Base-by-base conservation (phyloP, 208 protist genomes). In the Angomonas deanei region DNA sequence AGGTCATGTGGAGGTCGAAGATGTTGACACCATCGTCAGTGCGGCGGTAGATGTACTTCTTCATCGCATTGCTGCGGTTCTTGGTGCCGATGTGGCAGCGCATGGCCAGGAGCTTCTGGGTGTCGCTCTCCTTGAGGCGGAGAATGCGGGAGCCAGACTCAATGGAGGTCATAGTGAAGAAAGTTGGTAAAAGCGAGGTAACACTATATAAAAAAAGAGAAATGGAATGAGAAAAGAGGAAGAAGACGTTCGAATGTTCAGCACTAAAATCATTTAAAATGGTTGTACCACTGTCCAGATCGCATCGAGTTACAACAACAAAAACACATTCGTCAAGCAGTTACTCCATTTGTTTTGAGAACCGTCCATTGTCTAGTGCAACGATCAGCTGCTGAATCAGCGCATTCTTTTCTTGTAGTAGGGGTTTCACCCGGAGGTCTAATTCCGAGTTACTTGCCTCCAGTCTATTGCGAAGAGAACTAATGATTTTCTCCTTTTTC, bases 1-100 rank as follows among this genome's bases (percentile, higher is more conserved):
- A 99, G 65, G 97, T 98, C 89, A 98, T 99, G 84, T 92, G 92
- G 39, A 99, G 57, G 86, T 99, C 98, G 75, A 99, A 91, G 63
- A 99, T 82, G 95, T 99, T 84, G 60, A 93, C 82, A 74, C 96
- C 96, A 66, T 89, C 76, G 50, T 83, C 79, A 21, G 75, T 92
- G 72, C 78, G 75, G 76, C 88, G 87, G 82, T 88, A 96, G 68
- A 98, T 86, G 92, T 99, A 99, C 67, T 88, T 81, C 69, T 91
- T 82, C 98, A 99, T 99, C 62, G 78, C 70, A 32, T 70, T 82
- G 70, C 95, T 89, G 59, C 90, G 47, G 79, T 99, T 99, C 76
- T 92, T 91, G 33, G 93, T 95, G 73, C 98, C 98, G 31, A 99
- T 67, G 88, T 99, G 98, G 64, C 92, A 96, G 64, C 97, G 77